A percentile compares a stretch with the other conserved stretches of the same genome.
phyloP scores from a whole-genome alignment of 768 basidiomycete species.

The Tubosaeta brunneosetosa region DNA sequence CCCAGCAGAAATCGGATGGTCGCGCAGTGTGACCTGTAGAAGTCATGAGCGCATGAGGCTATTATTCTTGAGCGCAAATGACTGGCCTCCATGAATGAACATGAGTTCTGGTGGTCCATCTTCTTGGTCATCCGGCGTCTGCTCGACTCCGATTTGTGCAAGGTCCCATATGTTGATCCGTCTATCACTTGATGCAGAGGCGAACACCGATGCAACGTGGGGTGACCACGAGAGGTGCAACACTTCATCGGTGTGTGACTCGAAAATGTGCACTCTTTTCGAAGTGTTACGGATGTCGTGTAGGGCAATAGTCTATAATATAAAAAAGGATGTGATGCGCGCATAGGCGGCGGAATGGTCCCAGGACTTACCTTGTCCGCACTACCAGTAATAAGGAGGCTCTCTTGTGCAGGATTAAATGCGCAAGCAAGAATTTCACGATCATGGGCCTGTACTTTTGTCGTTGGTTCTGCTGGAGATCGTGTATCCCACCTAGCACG shows the following conservation, averaged over 20 bases:
- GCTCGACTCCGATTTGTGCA: conserved; percentile 86
- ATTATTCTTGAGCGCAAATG: background rate
- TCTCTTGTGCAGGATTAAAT: conserved; percentile 78
- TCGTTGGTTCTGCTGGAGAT: conserved; percentile 59
- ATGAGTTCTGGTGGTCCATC: conserved; percentile 96
- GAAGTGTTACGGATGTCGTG: conserved; percentile 80
- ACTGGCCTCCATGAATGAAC: conserved; percentile 89
- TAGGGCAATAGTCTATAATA: conserved; percentile 69
- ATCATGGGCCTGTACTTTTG: conserved; percentile 80
- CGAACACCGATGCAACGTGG: conserved; percentile 86
- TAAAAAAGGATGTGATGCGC: background rate
- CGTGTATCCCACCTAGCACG: conserved; percentile 85
- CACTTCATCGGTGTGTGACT: conserved; percentile 92
- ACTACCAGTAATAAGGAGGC: conserved; percentile 85
- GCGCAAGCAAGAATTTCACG: conserved; percentile 88
- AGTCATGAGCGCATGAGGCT: conserved; percentile 1
- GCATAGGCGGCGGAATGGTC: background rate
- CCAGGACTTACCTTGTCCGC: conserved; percentile 72
- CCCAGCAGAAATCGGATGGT: conserved; percentile 95
- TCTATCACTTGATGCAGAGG: conserved; percentile 90
- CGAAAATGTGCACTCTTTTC: conserved; percentile 83
- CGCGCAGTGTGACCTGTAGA: conserved; percentile 77
- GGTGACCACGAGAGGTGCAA: conserved; percentile 95
- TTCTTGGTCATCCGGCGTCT: conserved; percentile 96
- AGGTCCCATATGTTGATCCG: conserved; percentile 96